phyloP scores from a whole-genome alignment of 202 grass and related monocot genomes.

The Setaria italica region DNA sequence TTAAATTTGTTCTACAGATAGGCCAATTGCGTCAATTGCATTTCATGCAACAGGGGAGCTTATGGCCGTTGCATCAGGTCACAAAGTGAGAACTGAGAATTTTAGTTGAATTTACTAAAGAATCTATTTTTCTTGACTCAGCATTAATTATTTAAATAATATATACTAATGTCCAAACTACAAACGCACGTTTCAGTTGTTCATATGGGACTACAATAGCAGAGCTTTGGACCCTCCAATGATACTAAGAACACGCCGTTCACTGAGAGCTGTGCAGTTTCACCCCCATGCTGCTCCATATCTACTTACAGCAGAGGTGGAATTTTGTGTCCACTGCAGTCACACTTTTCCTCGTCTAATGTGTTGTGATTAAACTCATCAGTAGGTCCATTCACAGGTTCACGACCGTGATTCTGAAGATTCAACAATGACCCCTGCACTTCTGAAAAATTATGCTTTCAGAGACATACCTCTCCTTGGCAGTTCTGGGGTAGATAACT shows the following conservation, averaged over 20 bases:
- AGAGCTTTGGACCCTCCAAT: constrained; percentile 63
- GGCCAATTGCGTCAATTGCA: constrained; percentile 96
- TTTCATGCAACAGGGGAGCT: constrained; percentile 93
- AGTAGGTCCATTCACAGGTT: constrained; percentile 64
- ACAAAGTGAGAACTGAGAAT: constrained; percentile 83
- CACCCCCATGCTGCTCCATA: constrained; percentile 91
- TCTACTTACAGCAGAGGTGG: constrained; percentile 95
- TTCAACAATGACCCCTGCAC: constrained; percentile 64
- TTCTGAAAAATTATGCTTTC: constrained; percentile 46
- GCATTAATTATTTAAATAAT: constrained; percentile 26
- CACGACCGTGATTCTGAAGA: constrained; percentile 83
- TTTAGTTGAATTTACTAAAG: background rate
- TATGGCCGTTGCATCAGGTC: constrained; percentile 97
- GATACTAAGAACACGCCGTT: constrained; percentile 91
- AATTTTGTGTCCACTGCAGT: background rate
- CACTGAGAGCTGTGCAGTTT: constrained; percentile 98
- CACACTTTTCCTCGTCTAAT: constrained; percentile 17
- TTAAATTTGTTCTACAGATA: constrained; percentile 61
- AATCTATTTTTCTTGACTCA: constrained; percentile 1
- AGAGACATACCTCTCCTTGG: constrained; percentile 35
- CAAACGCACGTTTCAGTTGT: constrained; percentile 56
- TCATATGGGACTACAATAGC: constrained; percentile 98
- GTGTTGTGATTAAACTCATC: constrained; percentile 26
- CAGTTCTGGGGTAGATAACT: constrained; percentile 31
- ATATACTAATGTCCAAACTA: constrained; percentile 22